Base-by-base conservation (phyloP, 2,329 filamentous ascomycete species). In the Colletotrichum sp. region DNA sequence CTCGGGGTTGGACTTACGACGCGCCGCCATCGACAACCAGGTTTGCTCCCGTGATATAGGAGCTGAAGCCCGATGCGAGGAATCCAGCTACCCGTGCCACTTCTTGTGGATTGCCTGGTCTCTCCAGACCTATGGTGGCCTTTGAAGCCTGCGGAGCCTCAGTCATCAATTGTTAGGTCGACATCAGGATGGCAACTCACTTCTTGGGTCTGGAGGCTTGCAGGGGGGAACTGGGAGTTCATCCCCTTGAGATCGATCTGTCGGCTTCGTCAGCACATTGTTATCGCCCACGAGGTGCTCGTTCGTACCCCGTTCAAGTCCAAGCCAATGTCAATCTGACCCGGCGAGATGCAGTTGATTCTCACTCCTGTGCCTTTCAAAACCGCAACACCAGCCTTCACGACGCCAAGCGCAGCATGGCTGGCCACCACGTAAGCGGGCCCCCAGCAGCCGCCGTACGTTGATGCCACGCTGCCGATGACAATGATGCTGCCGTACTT, bases 401-500 rank as follows among this genome's bases (percentile, higher is more conserved):
- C 91, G 1, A 93, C 91, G 0, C 91, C 91, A 18, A 93, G 82
- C 4, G 90, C 91, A 1, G 91, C 91, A 79, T 93, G 91, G 9
- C 86, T 87, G 9, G 86, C 86, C 89, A 93, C 92, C 0, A 91
- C 92, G 75, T 90, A 92, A n/a, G 86, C 88, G 0, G 90, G 90
- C 0, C 90, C 90, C 90, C 90, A 92, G 79, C 90, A 91, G 5
- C 87, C 87, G 9, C 91, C 91, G 76, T 91, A 90, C 27, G 88
- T 89, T 30, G 87, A 88, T 3, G 91, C 91, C 0, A 92, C 90
- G 60, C 85, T 88, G 22, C 87, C 88, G 4, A 93, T 90, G n/a
- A 93, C 90, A 58, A 93, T 87, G 74, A 93, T 92, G 77, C 87
- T 90, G 4, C 91, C 91, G 79, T 93, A 93, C n/a, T 86, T 85